Base-by-base conservation (phyloP, 148 eudicot genomes). In the Hydrangea macrophylla region DNA sequence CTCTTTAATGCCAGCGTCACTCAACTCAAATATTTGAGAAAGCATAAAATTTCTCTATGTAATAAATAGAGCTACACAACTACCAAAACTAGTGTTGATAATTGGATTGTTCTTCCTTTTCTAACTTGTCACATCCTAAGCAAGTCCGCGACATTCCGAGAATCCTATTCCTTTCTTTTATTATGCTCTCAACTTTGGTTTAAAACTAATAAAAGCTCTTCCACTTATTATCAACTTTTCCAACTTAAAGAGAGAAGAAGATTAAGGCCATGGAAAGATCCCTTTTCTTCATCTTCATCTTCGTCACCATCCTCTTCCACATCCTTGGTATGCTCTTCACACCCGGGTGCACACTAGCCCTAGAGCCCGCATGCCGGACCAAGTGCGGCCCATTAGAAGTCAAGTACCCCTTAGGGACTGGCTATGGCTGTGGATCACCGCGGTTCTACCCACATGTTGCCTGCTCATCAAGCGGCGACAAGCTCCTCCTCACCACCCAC, bases 401-500 rank as follows among this genome's bases (percentile, higher is more conserved):
- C 42, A 71, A 71, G 42, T 71, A 71, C 55, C 75, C 75, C 2
- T 20, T 71, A 22, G 75, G 75, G 39, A 50, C 68, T 22, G 75
- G 75, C 55, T 33, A 27, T 10, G 74, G 75, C 62, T 71, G 75
- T 55, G 75, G 75, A 61, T 62, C 75, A 6, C 68, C 75, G 12
- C 75, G 75, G 12, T 71, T 71, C 75, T 68, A 71, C 62, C 75
- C 75, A 1, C 39, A 62, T 62, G 50, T 71, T 1, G 33, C 61
- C 62, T 71, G 74, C 60, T 3, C 74, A 10, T n/a, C 39, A 7
- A 42, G 7, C 20, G 60, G 55, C 37, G 26, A 18, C 40, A 61
- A 63, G 62, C 68, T 71, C 55, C 75, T 53, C 53, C 75, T 71
- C 42, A 62, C 61, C 68, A 71, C 75, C 68, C 75, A 63, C 56